Base-by-base conservation (phyloP, 2,329 filamentous ascomycete species). In the Furcasterigmium sp. region DNA sequence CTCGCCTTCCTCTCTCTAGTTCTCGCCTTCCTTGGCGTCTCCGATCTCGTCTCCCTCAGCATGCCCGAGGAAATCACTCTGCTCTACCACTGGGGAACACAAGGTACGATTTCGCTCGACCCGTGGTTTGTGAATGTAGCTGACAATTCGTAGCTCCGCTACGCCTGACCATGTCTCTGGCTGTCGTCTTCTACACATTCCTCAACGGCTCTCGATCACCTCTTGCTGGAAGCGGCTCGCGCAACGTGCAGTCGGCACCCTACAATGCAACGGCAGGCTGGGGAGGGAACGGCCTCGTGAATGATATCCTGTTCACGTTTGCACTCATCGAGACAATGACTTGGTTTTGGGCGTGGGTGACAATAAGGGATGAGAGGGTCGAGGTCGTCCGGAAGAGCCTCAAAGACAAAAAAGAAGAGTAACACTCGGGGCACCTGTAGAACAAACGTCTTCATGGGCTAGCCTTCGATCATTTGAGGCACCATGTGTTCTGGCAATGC, bases 291-390 rank as follows among this genome's bases (percentile, higher is more conserved):
- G 76, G 78, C 19, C 64, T 95, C 54, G 89, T 91, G 69, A 95
- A 94, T 60, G 79, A 88, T 40, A 70, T 95, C 32, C 80, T 95
- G 32, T 94, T 96, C 59, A 82, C 85, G 1, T 93, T 89, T 64
- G 82, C 81, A 8, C 93, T 95, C 56, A 58, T 95, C 57, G 91
- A 96, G 70, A 79, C 88, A 61, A 72, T 88, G 52, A 76, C 78
- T 48, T 95, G 90, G 88, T 90, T 95, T 63, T 95, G 90, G 90
- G 81, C 80, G 19, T 88, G 82, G 73, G 73, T 84, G 23, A 85
- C 80, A 5, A 61, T 89, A 53, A 71, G 80, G 41, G 85, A 89
- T 56, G 85, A 89, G 68, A 57, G 67, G n/a, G 50, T 55, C 5
- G 64, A 60, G 17, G 56, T 77, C 3, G 45, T 69, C 9, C 55